A percentile compares a stretch with the other conserved stretches of the same genome.
phyloP scores from a whole-genome alignment of 78 protist genomes.

The Cavenderia fasciculata region DNA sequence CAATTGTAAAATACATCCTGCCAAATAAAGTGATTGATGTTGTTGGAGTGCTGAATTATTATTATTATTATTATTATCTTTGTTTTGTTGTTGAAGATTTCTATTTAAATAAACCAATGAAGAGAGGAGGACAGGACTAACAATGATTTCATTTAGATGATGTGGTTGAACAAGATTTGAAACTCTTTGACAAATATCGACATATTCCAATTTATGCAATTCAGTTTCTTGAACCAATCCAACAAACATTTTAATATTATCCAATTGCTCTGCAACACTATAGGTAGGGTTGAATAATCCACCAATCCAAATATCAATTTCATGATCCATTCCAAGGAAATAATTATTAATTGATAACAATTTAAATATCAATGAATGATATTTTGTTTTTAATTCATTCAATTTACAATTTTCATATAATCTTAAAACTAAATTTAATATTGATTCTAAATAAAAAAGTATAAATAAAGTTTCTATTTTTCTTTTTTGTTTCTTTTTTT shows the following conservation, averaged over 20 bases:
- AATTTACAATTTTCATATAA: conserved; percentile 1
- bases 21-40: no score
- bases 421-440: conserved; percentile 10
- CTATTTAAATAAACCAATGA: background rate
- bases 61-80: no score
- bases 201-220: conserved; percentile 27
- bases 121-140: conserved; percentile 16
- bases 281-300: no score
- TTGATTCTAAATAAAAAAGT: background rate
- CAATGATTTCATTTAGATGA: background rate
- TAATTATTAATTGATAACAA: conserved; percentile 35
- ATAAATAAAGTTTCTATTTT: background rate
- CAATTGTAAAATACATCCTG: no score
- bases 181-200: conserved; percentile 28
- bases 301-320: conserved; percentile 58
- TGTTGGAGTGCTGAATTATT: no score
- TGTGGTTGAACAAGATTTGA: background rate
- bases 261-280: no score
- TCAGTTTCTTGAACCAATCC: background rate
- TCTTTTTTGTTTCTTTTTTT: background rate
- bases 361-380: conserved; percentile 18
- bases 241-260: no score
- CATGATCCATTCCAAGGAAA: conserved; percentile 28
- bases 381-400: conserved; percentile 4
- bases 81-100: background rate